A percentile compares a stretch with the other conserved stretches of the same genome.
Conservation (phyloP, 2,329 filamentous ascomycete species). For the Ophiostoma sp. region DNA sequence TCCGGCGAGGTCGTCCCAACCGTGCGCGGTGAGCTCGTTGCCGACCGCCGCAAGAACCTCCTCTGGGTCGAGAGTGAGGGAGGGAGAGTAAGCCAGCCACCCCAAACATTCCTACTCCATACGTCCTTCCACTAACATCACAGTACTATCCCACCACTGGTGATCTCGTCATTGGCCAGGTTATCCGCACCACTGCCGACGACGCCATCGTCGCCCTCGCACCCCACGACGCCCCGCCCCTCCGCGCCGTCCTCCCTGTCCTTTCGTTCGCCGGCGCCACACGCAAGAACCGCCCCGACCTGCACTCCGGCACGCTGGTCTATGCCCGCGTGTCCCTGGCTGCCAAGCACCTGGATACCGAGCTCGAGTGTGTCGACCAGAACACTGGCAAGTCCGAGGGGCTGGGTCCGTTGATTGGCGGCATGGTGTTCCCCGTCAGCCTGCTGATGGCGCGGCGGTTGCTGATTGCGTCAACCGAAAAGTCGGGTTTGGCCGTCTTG, state of each 20-base stretch:
- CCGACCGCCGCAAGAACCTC: slow-evolving; percentile 71
- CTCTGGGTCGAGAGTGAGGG: slow-evolving; percentile 73
- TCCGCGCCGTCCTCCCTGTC: slow-evolving; percentile 71
- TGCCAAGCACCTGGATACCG: slow-evolving; percentile 81
- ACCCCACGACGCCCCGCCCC: slow-evolving; percentile 53
- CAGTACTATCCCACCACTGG: slow-evolving; percentile 77
- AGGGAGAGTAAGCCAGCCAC: slow-evolving; percentile 66
- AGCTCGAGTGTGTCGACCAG: slow-evolving; percentile 85
- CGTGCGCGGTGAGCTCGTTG: slow-evolving; percentile 65
- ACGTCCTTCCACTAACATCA: slow-evolving; percentile 37
- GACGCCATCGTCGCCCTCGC: slow-evolving; percentile 78
- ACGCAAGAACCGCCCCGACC: slow-evolving; percentile 84
- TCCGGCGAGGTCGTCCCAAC: slow-evolving; percentile 71
- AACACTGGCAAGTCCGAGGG: slow-evolving; percentile 87
- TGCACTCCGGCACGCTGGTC: slow-evolving; percentile 73
- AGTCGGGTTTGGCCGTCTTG: slow-evolving; percentile 69
- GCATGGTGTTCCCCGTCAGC: slow-evolving; percentile 83
- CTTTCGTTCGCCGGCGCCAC: slow-evolving; percentile 91
- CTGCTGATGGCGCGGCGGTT: slow-evolving; percentile 78
- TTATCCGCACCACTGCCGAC: slow-evolving; percentile 74
- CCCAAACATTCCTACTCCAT: no score
- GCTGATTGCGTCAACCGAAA: slow-evolving; percentile 63
- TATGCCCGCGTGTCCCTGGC: slow-evolving; percentile 82
- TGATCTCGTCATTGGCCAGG: slow-evolving; percentile 85
- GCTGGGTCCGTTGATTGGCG: slow-evolving; percentile 74